phyloP scores from a whole-genome alignment of 768 basidiomycete species.

The Boletus rubescentipes region DNA sequence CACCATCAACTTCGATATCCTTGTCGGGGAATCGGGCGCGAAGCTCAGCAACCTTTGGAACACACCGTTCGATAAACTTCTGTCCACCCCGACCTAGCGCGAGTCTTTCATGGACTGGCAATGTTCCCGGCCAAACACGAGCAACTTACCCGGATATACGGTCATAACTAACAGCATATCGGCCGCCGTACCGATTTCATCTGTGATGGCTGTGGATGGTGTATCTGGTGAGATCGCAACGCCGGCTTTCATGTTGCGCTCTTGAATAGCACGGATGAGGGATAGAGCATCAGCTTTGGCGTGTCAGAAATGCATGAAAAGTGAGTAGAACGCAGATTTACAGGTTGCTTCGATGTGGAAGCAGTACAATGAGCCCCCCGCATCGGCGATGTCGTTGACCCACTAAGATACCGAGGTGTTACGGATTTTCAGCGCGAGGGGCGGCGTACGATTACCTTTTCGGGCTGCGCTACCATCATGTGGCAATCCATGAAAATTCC shows the following conservation, averaged over 20 bases:
- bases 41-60: conserved; percentile 90
- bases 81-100: conserved; percentile 84
- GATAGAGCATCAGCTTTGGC: conserved; percentile 63
- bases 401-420: conserved; percentile 53
- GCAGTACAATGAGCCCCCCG: conserved; percentile 92
- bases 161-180: conserved; percentile 99
- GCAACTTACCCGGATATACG: conserved; percentile 78
- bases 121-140: neutral
- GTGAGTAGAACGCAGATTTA: conserved; percentile 36
- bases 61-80: conserved; percentile 91
- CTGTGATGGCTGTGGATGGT: conserved; percentile 82
- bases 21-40: conserved; percentile 88
- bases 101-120: neutral
- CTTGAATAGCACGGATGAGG: conserved; percentile 79
- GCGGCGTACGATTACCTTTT: conserved; percentile 54
- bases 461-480: conserved; percentile 98
- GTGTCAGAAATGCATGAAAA: conserved; percentile 16
- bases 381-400: conserved; percentile 94
- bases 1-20: conserved; percentile 98
- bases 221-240: conserved; percentile 98
- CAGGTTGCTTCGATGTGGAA: conserved; percentile 96
- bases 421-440: neutral
- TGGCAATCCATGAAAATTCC: conserved; percentile 99
- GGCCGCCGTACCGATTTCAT: conserved; percentile 75
- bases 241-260: conserved; percentile 88